These are phyloP conservation scores for Dipteronia sinensis DNA, from an alignment of 345 rosid species.

Conservation along the genomic window DNA sequence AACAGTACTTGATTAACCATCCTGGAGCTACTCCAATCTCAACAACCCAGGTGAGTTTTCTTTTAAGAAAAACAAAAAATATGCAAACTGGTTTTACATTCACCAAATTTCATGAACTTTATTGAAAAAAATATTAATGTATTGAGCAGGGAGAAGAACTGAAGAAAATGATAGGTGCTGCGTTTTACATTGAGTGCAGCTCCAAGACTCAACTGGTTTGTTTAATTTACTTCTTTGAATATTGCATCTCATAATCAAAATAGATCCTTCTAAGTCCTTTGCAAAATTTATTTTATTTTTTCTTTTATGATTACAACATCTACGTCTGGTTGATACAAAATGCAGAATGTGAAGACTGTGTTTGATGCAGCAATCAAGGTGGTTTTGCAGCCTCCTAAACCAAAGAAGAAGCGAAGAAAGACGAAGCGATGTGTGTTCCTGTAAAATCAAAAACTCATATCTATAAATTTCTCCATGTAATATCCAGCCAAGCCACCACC, in stretches of 20 bases:
- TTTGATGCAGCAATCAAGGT: conserved; percentile 60
- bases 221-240: background rate
- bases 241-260: too few species aligned
- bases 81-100: background rate
- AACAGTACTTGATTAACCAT: conserved; percentile 49
- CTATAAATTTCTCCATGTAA: background rate
- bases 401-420: conserved; percentile 42
- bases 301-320: background rate
- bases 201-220: conserved; percentile 56
- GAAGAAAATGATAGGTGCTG: conserved; percentile 57
- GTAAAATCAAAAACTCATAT: conserved; percentile 14
- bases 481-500: too few species aligned
- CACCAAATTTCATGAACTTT: background rate
- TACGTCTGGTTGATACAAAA: background rate
- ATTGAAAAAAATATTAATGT: background rate
- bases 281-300: too few species aligned
- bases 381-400: conserved; percentile 56
- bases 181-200: conserved; percentile 56
- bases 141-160: conserved; percentile 52
- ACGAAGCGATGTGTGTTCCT: conserved; percentile 39
- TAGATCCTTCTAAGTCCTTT: too few species aligned
- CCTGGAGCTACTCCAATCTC: conserved; percentile 47
- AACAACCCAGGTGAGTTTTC: conserved; percentile 39
- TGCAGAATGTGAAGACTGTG: conserved; percentile 53
- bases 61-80: background rate